Evolutionary conservation across 768 basidiomycete species (phyloP), one percentile per base, ranked within the genome.

Genomic region (Chalciporus pseudorubinellus): DNA sequence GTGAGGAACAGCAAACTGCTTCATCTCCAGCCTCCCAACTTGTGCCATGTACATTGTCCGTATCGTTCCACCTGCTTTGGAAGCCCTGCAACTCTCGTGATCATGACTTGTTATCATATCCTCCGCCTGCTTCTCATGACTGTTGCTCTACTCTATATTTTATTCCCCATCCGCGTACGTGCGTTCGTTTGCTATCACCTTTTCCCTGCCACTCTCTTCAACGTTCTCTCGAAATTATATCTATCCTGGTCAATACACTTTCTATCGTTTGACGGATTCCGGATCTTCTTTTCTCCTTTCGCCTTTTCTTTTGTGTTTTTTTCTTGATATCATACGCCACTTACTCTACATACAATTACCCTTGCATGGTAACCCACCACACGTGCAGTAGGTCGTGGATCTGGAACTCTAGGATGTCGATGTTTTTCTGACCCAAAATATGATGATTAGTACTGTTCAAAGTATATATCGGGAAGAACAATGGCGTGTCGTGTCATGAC

Each of bases 121-220:
- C 48, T 43, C 51, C n/a, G 22, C 48, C 1, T 54, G 55, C 46
- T 41, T 42, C 22, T 38, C 26, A 12, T 49, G 50, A 31, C 20
- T 43, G 44, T 40, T 54, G 44, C 20, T 38, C 19, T 64, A 58
- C n/a, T 24, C 34, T 50, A 41, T 50, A 48, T 39, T 40, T 29
- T 63, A 61, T 52, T 55, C 29, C 29, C 3, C 43, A 41, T 39
- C 16, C n/a, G 14, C 34, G 10, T 16, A 36, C 39, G 26, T 42
- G 46, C 48, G 19, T 60, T 20, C 40, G 12, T 39, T 19, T n/a
- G 14, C 16, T 29, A 14, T 36, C 16, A 34, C 16, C 6, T 34
- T 16, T 39, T 46, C 9, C 28, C 19, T 40, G 34, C 1, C 13
- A 7, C 4, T 43, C 28, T 21, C 22, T 49, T 52, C 18, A 22